Percentiles rank a stretch among this genome's conserved stretches.
Evolutionary conservation across 306 rosid genomes (phyloP).

Genomic region (Aeschynomene evenia): DNA sequence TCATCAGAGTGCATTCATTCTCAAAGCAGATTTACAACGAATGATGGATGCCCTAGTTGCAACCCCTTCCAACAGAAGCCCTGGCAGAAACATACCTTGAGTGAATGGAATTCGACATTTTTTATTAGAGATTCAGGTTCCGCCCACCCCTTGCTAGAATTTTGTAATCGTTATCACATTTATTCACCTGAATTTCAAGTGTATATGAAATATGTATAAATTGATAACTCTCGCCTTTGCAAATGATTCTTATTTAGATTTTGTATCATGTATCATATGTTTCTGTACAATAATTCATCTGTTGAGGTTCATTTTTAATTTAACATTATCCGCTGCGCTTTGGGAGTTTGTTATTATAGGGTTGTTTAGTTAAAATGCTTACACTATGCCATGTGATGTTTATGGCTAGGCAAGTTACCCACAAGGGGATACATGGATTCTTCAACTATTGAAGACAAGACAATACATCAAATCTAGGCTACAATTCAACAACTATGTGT

Average conservation of each 20-base stretch:
- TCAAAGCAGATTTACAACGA: conserved; percentile 37
- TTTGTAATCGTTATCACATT: conserved; percentile 46
- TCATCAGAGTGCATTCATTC: conserved; percentile 42
- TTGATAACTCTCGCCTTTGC: conserved; percentile 32
- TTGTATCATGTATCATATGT: conserved; percentile 67
- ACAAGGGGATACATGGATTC: too few relatives aligned
- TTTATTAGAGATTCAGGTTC: not conserved
- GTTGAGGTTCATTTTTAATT: not conserved
- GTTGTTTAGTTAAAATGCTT: not conserved
- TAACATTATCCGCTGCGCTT: not conserved
- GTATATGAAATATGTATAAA: conserved; percentile 50
- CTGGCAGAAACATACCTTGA: conserved; percentile 32
- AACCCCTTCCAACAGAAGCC: conserved; percentile 16
- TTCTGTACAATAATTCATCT: conserved; percentile 37
- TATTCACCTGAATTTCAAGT: conserved; percentile 45
- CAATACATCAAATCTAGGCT: too few relatives aligned
- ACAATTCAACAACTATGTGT: too few relatives aligned
- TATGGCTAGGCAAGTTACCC: too few relatives aligned
- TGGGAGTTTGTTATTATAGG: not conserved
- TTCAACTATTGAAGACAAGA: too few relatives aligned
- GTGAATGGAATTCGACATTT: conserved; percentile 39
- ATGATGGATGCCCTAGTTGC: conserved; percentile 25
- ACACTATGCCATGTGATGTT: not conserved
- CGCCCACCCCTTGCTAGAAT: conserved; percentile 16
- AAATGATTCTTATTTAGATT: conserved; percentile 45